These are phyloP conservation scores for Hypoxylon sp. DNA, from an alignment of 2,329 filamentous ascomycete species.

Conservation along the genomic window DNA sequence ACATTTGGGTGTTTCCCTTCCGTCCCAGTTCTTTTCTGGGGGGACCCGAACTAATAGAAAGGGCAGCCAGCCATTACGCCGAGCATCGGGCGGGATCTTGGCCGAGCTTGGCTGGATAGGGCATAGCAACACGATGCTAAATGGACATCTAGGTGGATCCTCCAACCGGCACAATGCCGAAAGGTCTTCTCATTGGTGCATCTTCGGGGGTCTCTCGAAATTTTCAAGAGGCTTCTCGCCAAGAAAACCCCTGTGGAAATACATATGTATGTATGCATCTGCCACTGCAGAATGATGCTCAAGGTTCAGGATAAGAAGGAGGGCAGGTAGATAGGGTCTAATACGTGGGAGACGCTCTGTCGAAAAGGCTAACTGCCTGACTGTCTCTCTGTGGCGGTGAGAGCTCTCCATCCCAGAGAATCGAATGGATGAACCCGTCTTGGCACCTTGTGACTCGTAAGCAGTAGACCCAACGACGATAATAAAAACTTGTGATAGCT, in stretches of 20 bases:
- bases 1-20: too few species aligned
- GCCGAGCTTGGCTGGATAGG: slow-evolving; percentile 33
- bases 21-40: too few species aligned
- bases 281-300: too few species aligned
- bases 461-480: slow-evolving; percentile 9
- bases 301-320: slow-evolving; percentile 3
- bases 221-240: slow-evolving; percentile 24
- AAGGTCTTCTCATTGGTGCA: slow-evolving; percentile 25
- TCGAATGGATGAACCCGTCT: too few species aligned
- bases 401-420: too few species aligned
- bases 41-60: too few species aligned
- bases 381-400: slow-evolving; percentile 32
- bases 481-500: slow-evolving; percentile 3
- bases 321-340: too few species aligned
- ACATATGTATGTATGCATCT: too few species aligned
- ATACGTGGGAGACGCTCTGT: background rate
- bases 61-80: slow-evolving; percentile 29
- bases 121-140: slow-evolving; percentile 26
- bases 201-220: slow-evolving; percentile 4
- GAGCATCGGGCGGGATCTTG: slow-evolving; percentile 38
- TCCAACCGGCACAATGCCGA: slow-evolving; percentile 31
- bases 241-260: too few species aligned
- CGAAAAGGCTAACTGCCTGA: background rate
- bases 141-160: slow-evolving; percentile 26
- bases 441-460: too few species aligned